These are phyloP conservation scores for Claviceps humidiphila DNA, from an alignment of 2,329 filamentous ascomycete genomes.

Conservation along the genomic window DNA sequence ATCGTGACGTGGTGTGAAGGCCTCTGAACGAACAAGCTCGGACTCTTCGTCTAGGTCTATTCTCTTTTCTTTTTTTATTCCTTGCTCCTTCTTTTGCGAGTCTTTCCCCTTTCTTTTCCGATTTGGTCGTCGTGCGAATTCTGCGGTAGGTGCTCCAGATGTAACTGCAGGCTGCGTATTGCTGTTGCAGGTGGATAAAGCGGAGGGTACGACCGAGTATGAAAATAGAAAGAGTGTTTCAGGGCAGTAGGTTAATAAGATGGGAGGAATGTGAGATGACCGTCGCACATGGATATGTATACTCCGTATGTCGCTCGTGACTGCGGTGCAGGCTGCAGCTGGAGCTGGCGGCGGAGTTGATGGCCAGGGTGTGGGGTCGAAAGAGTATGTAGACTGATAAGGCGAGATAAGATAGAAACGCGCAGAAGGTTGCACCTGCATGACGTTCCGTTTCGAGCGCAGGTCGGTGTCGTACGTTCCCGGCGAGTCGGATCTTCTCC, in stretches of 20 bases:
- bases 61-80: background rate
- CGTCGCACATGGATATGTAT: too few relatives aligned
- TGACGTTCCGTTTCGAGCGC: background rate
- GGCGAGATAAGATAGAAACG: background rate
- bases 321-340: too few relatives aligned
- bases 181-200: background rate
- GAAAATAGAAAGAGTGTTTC: too few relatives aligned
- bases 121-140: background rate
- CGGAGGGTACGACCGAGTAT: too few relatives aligned
- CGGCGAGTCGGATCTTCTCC: background rate
- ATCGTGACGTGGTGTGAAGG: constrained; percentile 18
- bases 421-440: background rate
- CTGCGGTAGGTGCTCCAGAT: background rate
- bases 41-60: background rate
- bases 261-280: too few relatives aligned
- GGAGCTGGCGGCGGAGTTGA: background rate
- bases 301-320: too few relatives aligned
- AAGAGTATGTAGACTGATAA: too few relatives aligned
- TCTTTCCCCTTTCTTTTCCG: background rate
- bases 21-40: background rate
- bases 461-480: background rate
- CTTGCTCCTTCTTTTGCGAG: background rate
- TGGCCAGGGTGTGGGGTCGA: background rate
- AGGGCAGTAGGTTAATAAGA: too few relatives aligned
- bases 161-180: background rate